These are phyloP conservation scores for Cyclospora cayetanensis DNA, from an alignment of 169 alveolate species.

Conservation along the genomic window DNA sequence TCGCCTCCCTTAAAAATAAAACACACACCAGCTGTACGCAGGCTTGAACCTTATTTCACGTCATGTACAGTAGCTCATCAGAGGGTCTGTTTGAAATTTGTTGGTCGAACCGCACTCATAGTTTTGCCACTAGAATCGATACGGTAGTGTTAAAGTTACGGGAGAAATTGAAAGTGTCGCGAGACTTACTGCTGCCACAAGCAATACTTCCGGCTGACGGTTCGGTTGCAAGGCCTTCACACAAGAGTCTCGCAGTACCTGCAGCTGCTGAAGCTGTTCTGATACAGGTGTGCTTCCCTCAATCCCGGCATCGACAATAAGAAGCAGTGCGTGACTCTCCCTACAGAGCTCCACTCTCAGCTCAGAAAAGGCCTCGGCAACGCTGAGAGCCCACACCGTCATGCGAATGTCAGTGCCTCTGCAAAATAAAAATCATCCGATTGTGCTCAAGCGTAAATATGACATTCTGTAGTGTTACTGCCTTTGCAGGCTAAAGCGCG, in stretches of 20 bases:
- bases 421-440: not conserved
- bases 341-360: slow-evolving; percentile 46
- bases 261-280: slow-evolving; percentile 45
- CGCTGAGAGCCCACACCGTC: slow-evolving; percentile 64
- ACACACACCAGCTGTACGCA: not conserved
- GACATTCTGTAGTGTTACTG: not conserved
- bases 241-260: slow-evolving; percentile 11
- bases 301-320: slow-evolving; percentile 32
- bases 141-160: not conserved
- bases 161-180: not conserved
- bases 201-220: slow-evolving; percentile 16
- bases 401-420: slow-evolving; percentile 51
- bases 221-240: not conserved
- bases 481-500: not conserved
- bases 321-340: slow-evolving; percentile 44
- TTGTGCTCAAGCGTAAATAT: not conserved
- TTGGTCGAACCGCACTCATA: not conserved
- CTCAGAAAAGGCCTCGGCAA: slow-evolving; percentile 37
- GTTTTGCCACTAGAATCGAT: not conserved
- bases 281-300: not conserved
- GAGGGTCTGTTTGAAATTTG: not conserved
- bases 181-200: slow-evolving; percentile 32
- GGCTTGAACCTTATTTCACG: too few species aligned
- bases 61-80: not conserved
- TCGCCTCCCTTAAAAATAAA: slow-evolving; percentile 20